Base-by-base conservation (phyloP, 2,329 filamentous ascomycete species). In the Paramyrothecium roridum region DNA sequence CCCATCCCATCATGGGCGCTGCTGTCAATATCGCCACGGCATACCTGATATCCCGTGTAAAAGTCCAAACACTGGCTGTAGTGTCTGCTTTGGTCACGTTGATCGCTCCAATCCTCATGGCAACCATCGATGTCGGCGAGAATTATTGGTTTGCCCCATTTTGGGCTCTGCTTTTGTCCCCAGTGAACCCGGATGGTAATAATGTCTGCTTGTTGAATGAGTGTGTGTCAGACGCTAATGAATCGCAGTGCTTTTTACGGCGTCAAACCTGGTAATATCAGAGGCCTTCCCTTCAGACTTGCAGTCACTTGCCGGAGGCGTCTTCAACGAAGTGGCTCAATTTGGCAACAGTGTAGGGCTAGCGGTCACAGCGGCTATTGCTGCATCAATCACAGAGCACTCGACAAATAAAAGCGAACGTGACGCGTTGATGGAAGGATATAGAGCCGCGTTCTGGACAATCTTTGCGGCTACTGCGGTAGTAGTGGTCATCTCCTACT, bases 251-350 rank as follows among this genome's bases (percentile, higher is more conserved):
- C 69, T 86, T 1, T 86, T 83, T 60, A 85, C 80, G 0, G 76
- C 84, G 0, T 80, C 76, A 0, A 74, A 79, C 46, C 72, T 86
- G 2, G 72, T 85, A 3, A 79, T 86, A 3, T 77, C 78, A 0
- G 76, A 81, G 23, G 77, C 75, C 1, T 85, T 85, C 56, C 80
- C 81, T 0, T 67, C 74, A 0, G 71, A 81, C 19, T 78, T 76
- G 2, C 83, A 87, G 55, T 82, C 79, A 0, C 71, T 87, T 1
- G 84, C 82, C 0, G 83, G 83, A 0, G 83, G 79, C 0, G 80
- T 86, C 0, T 86, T 86, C 67, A 85, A 82, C 52, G 83, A 80
- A 2, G 74, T 82, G 1, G 75, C 76, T 0, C 82, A 86, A 54
- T 80, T 87, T 54, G 84, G 83, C 0, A 81, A 75, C 19, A 75